A percentile compares a stretch with the other conserved stretches of the same genome.
Conservation (phyloP, 2,329 filamentous ascomycete species). For the Emmonsia crescens region DNA sequence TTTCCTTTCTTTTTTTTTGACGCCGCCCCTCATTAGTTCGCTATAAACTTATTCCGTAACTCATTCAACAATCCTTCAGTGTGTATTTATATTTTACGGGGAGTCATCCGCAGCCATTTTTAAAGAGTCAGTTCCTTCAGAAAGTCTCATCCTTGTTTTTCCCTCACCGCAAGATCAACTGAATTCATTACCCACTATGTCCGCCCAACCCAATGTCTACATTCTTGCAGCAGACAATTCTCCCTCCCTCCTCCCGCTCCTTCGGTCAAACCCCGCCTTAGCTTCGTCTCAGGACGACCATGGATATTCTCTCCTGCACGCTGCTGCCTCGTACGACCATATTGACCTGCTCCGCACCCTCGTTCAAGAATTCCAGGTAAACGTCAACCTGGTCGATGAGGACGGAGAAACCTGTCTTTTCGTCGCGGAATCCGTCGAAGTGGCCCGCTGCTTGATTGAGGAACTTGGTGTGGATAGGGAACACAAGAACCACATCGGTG, state of each 20-base stretch:
- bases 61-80: background rate
- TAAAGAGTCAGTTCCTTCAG: no score
- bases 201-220: slow-evolving; percentile 48
- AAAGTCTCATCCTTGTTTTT: background rate
- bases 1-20: background rate
- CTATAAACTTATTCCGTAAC: no score
- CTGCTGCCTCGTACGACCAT: slow-evolving; percentile 86
- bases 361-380: slow-evolving; percentile 62
- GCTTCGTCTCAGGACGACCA: slow-evolving; percentile 76
- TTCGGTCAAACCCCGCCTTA: slow-evolving; percentile 62
- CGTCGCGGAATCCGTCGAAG: slow-evolving; percentile 69
- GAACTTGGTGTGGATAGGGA: slow-evolving; percentile 62
- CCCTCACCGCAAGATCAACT: background rate
- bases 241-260: slow-evolving; percentile 58
- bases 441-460: slow-evolving; percentile 69
- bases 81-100: background rate
- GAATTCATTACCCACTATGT: background rate
- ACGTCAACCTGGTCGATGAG: slow-evolving; percentile 75
- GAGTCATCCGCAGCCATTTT: background rate
- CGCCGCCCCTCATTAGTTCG: background rate
- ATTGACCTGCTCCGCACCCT: slow-evolving; percentile 65
- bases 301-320: slow-evolving; percentile 89
- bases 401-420: slow-evolving; percentile 93
- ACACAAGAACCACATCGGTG: slow-evolving; percentile 59
- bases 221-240: slow-evolving; percentile 76